phyloP scores from a whole-genome alignment of 2,329 filamentous ascomycete genomes.

The Talaromyces atroroseus region DNA sequence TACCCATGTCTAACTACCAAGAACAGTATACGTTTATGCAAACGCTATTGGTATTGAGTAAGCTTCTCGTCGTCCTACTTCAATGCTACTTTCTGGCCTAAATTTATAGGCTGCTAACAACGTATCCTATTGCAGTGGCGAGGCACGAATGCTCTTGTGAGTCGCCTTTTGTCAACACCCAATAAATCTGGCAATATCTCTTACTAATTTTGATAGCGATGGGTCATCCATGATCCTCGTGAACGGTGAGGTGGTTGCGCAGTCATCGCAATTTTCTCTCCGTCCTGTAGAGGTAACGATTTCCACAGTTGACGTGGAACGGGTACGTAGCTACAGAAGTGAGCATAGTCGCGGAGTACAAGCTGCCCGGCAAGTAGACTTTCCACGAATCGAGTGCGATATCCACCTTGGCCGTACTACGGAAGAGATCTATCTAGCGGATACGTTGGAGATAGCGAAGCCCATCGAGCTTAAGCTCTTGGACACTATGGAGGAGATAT shows the following conservation, averaged over 20 bases:
- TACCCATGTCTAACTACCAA: neutral
- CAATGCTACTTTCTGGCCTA: neutral
- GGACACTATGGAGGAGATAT: conserved; percentile 20
- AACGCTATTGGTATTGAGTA: conserved; percentile 3
- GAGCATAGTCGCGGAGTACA: conserved; percentile 25
- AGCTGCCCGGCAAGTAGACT: conserved; percentile 15
- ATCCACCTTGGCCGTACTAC: neutral
- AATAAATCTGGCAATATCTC: conserved; percentile 17
- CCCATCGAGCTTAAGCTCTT: neutral
- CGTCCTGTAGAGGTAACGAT: conserved; percentile 58
- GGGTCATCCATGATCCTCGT: conserved; percentile 56
- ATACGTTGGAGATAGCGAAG: neutral
- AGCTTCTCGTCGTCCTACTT: neutral
- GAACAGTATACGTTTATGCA: conserved; percentile 3
- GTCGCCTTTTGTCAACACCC: neutral
- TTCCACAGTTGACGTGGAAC: conserved; percentile 62
- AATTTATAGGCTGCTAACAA: neutral
- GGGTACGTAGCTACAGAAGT: conserved; percentile 49
- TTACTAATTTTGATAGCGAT: conserved; percentile 52
- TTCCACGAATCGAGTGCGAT: neutral
- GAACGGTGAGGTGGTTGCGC: conserved; percentile 42
- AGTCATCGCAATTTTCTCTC: conserved; percentile 23
- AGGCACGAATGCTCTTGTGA: neutral
- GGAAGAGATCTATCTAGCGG: neutral
- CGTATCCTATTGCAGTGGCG: neutral